phyloP scores from a whole-genome alignment of 2,329 filamentous ascomycete genomes.

The Chrysoporthe cubensis region DNA sequence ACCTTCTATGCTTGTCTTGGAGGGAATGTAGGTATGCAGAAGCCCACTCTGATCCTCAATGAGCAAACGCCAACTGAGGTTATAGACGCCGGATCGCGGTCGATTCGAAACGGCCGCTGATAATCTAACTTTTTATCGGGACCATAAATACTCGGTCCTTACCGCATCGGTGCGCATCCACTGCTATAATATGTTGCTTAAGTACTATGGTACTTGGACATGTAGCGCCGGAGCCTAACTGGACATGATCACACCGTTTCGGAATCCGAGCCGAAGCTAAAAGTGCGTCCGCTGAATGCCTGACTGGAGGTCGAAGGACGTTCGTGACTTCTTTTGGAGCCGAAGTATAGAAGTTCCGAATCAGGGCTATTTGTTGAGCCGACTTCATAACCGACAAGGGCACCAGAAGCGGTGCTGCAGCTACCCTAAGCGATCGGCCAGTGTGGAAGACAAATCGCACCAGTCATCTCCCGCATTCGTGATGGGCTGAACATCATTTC shows the following conservation, averaged over 20 bases:
- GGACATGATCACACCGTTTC: conserved; percentile 21
- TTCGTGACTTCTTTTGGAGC: conserved; percentile 1
- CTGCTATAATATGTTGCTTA: background rate
- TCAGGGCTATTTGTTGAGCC: background rate
- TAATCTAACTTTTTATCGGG: background rate
- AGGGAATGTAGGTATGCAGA: background rate
- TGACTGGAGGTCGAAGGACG: conserved; percentile 3
- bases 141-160: background rate
- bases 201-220: background rate
- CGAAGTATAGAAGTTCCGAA: background rate
- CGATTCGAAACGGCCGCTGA: background rate
- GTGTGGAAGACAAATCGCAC: conserved; percentile 15
- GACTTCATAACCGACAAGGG: background rate
- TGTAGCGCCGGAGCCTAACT: background rate
- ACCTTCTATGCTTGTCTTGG: background rate
- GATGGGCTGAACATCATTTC: conserved; percentile 20
- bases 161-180: background rate
- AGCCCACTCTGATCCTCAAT: background rate
- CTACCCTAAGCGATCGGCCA: conserved; percentile 4
- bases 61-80: background rate
- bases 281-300: conserved; percentile 11
- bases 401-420: conserved; percentile 14
- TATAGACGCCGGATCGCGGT: background rate
- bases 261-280: conserved; percentile 25
- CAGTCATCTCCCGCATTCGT: conserved; percentile 7